Evolutionary conservation across 805 yeast genomes (phyloP).

Genomic region (Wickerhamomyces queroliae): DNA sequence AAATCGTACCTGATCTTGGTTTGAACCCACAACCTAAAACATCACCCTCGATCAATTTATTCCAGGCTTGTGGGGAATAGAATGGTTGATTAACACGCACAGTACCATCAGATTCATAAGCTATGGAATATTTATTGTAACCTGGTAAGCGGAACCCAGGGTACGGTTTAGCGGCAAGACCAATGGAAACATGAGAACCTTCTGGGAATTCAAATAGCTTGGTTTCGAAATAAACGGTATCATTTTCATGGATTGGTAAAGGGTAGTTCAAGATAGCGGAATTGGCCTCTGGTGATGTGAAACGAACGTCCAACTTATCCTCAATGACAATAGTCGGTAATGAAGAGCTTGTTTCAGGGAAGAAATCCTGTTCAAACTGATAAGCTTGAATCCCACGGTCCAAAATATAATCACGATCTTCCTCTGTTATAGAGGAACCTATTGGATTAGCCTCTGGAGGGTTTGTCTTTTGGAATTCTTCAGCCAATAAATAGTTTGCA

Average conservation of each 20-base stretch:
- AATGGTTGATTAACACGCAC: constrained; percentile 81
- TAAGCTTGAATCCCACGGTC: constrained; percentile 84
- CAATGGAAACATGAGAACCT: constrained; percentile 57
- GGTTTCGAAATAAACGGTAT: constrained; percentile 64
- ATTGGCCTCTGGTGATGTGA: constrained; percentile 15
- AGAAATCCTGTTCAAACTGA: constrained; percentile 18
- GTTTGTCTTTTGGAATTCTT: constrained; percentile 27
- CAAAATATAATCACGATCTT: constrained; percentile 60
- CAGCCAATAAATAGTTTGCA: constrained; percentile 34
- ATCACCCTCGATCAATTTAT: constrained; percentile 55
- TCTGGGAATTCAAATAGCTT: constrained; percentile 68
- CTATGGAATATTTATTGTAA: constrained; percentile 73
- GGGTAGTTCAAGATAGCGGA: constrained; percentile 29
- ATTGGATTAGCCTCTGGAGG: constrained; percentile 39
- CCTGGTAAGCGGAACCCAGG: constrained; percentile 95
- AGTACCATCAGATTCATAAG: constrained; percentile 84
- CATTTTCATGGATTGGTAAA: constrained; percentile 36
- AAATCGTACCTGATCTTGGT: constrained; percentile 75
- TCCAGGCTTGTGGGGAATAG: constrained; percentile 49
- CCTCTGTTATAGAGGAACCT: constrained; percentile 53
- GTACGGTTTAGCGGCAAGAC: constrained; percentile 81
- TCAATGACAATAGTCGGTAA: constrained; percentile 52
- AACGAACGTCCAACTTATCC: constrained; percentile 51
- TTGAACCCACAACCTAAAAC: constrained; percentile 91
- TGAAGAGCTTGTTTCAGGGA: constrained; percentile 32